Conservation (phyloP, 1,139 yeast species). For the Candida glucosophila region DNA sequence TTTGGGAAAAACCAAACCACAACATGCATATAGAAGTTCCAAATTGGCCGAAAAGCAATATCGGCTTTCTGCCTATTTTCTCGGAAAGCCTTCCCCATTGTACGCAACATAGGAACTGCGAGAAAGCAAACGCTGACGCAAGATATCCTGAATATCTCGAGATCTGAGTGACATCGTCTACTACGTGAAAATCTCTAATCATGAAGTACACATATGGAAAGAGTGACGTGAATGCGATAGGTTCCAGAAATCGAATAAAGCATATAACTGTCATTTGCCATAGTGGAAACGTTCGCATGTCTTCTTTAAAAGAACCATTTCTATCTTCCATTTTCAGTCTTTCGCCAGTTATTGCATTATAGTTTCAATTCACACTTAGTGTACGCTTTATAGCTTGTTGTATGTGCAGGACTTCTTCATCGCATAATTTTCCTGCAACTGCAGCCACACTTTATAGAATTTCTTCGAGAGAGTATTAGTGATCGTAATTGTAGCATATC, state of each 20-base stretch:
- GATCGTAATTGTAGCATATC: too few relatives aligned
- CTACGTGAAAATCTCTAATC: conserved; percentile 29
- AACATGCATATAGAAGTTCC: conserved; percentile 23
- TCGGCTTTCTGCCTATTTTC: conserved; percentile 24
- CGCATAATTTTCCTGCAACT: too few relatives aligned
- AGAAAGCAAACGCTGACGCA: conserved; percentile 30
- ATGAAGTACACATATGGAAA: conserved; percentile 33
- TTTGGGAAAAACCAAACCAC: conserved; percentile 26
- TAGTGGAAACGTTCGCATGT: conserved; percentile 24
- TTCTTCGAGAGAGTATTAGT: too few relatives aligned
- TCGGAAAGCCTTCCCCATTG: conserved; percentile 30
- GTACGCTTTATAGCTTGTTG: too few relatives aligned
- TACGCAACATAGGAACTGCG: conserved; percentile 28
- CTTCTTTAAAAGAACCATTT: conserved; percentile 19
- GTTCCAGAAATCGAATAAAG: conserved; percentile 27
- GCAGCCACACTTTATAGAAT: too few relatives aligned
- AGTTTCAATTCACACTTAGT: too few relatives aligned
- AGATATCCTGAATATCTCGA: conserved; percentile 30
- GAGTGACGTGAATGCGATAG: conserved; percentile 30
- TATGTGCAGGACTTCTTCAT: too few relatives aligned
- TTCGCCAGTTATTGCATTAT: too few relatives aligned
- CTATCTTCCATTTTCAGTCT: too few relatives aligned
- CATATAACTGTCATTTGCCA: conserved; percentile 27
- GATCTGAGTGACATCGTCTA: conserved; percentile 25
- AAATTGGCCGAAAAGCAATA: conserved; percentile 20